Conservation (phyloP, 2,329 filamentous ascomycete genomes). For the Kalmusia sp. region DNA sequence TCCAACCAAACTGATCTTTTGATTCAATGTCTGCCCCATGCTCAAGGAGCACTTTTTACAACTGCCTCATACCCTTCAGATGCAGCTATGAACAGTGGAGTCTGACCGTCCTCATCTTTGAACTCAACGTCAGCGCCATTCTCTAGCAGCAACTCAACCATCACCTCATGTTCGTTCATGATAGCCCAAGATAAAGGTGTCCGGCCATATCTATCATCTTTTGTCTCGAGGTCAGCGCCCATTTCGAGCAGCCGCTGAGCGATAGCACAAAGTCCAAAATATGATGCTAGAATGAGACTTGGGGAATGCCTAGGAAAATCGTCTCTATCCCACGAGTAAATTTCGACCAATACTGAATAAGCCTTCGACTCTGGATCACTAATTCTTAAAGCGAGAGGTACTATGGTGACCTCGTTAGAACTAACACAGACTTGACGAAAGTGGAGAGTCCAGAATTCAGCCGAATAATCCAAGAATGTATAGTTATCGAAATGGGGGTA, state of each 20-base stretch:
- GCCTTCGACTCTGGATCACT: constrained; percentile 15
- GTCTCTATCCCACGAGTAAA: constrained; percentile 4
- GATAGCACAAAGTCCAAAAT: constrained; percentile 5
- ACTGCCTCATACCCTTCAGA: not conserved
- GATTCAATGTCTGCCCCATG: not conserved
- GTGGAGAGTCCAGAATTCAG: constrained; percentile 18
- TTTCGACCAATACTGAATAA: constrained; percentile 14
- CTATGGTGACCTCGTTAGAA: constrained; percentile 13
- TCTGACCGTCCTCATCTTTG: not conserved
- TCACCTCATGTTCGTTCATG: not conserved
- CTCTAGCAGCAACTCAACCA: not conserved
- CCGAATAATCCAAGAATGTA: constrained; percentile 17
- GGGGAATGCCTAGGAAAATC: not conserved
- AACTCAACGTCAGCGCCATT: not conserved
- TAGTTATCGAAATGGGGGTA: constrained; percentile 5
- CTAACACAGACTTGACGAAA: constrained; percentile 17
- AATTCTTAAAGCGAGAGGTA: constrained; percentile 14
- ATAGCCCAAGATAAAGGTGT: constrained; percentile 2
- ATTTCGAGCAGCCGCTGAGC: constrained; percentile 6
- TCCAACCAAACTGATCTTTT: too few relatives aligned
- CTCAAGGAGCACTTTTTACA: not conserved
- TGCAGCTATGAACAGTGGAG: not conserved
- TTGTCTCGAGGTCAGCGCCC: constrained; percentile 6
- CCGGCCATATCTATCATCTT: not conserved
- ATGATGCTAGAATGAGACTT: constrained; percentile 4